Conservation (phyloP, 371 early-diverging fungal species). For the Mucor racemosus region DNA sequence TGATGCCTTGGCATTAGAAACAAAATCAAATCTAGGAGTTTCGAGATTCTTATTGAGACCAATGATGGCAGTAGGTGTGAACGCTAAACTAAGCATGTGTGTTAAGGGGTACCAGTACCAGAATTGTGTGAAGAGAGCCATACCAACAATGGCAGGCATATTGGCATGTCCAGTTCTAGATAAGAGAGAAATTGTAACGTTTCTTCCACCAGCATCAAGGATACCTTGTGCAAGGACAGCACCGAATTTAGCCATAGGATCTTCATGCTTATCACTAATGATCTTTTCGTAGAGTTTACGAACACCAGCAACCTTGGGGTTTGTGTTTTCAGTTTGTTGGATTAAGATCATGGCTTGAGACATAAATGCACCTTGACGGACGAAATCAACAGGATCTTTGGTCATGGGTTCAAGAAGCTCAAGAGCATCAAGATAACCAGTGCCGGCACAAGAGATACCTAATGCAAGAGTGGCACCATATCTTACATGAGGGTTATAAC, state of each 20-base stretch:
- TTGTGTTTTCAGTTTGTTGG: constrained; percentile 91
- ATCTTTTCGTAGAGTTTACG: constrained; percentile 89
- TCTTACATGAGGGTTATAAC: constrained; percentile 98
- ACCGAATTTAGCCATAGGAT: constrained; percentile 96
- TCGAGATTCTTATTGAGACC: constrained; percentile 89
- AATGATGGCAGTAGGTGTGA: constrained; percentile 95
- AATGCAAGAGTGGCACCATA: constrained; percentile 97
- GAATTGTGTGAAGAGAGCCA: constrained; percentile 97
- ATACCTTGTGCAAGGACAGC: constrained; percentile 98
- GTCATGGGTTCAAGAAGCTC: constrained; percentile 98
- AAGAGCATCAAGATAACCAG: constrained; percentile 91
- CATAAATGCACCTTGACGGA: constrained; percentile 98
- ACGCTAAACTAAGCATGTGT: constrained; percentile 92
- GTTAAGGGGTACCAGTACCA: constrained; percentile 99
- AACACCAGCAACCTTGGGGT: constrained; percentile 78
- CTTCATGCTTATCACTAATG: constrained; percentile 93
- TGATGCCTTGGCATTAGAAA: constrained; percentile 85
- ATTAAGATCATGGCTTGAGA: constrained; percentile 97
- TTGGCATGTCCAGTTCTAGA: constrained; percentile 90
- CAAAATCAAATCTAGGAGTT: constrained; percentile 86
- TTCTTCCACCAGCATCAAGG: constrained; percentile 97
- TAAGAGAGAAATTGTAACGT: constrained; percentile 92
- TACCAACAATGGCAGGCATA: constrained; percentile 95
- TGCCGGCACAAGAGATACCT: constrained; percentile 98
- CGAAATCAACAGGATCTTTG: constrained; percentile 97